Evolutionary conservation across 1,284 basidiomycete species (phyloP).

Genomic region (Ustilago loliicola): DNA sequence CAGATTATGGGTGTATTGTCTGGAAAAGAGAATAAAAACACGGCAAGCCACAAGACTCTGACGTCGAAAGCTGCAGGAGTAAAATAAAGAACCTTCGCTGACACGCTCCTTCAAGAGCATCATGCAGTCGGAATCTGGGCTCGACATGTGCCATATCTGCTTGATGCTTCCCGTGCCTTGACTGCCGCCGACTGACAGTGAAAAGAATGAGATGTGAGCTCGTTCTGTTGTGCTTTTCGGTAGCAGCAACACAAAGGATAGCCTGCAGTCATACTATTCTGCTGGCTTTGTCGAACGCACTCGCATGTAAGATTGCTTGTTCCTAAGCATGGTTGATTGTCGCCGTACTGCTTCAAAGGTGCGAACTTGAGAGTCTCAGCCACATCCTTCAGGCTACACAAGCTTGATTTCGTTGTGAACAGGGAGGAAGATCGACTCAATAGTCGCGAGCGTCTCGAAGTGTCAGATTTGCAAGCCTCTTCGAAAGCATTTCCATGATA

Average conservation of each 20-base stretch:
- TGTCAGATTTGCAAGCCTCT: neutral
- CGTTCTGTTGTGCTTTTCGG: conserved; percentile 7
- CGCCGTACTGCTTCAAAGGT: neutral
- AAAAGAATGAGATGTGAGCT: conserved; percentile 3
- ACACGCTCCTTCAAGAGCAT: neutral
- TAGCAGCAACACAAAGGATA: neutral
- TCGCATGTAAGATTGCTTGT: neutral
- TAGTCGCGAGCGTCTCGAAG: neutral
- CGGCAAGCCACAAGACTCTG: conserved; percentile 18
- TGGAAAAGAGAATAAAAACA: conserved; percentile 9
- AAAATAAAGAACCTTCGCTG: conserved; percentile 21
- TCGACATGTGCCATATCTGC: conserved; percentile 10
- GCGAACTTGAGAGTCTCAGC: neutral
- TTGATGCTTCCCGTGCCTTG: conserved; percentile 8
- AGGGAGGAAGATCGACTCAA: too few species aligned
- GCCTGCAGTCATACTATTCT: neutral
- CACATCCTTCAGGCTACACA: too few species aligned
- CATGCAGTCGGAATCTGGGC: conserved; percentile 6
- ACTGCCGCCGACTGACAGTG: neutral
- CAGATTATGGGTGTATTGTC: neutral
- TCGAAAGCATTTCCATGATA: neutral
- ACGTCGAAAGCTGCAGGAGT: conserved; percentile 3
- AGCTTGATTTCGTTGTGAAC: too few species aligned
- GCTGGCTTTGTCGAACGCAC: neutral
- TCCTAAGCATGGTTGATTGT: neutral